Evolutionary conservation across 768 basidiomycete genomes (phyloP).

Genomic region (Hygrocybe punicea): DNA sequence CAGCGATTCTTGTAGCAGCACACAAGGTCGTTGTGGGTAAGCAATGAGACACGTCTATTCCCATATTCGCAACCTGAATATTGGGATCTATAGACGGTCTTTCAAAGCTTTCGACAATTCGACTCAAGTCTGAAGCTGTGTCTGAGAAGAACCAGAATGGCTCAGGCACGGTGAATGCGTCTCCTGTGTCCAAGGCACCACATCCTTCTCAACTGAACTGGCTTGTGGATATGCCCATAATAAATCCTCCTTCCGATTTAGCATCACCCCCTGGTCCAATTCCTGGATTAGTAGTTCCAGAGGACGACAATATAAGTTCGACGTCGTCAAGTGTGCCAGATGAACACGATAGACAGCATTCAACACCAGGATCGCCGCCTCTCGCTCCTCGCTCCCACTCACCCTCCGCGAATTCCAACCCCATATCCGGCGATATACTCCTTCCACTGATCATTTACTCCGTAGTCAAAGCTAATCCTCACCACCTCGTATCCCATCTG

Average conservation of each 20-base stretch:
- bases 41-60: constrained; percentile 21
- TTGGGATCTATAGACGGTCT: constrained; percentile 57
- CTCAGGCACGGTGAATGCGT: neutral
- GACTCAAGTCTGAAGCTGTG: constrained; percentile 28
- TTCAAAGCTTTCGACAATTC: constrained; percentile 68
- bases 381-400: constrained; percentile 10
- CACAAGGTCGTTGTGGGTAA: constrained; percentile 85
- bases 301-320: constrained; percentile 5
- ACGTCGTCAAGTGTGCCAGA: constrained; percentile 12
- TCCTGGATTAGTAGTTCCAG: constrained; percentile 4
- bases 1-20: constrained; percentile 71
- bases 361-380: neutral
- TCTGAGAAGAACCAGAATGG: neutral
- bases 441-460: constrained; percentile 92
- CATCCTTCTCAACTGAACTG: neutral
- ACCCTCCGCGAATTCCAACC: constrained; percentile 37
- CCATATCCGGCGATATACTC: constrained; percentile 83
- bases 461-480: constrained; percentile 89
- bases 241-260: neutral
- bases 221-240: neutral
- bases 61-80: constrained; percentile 1
- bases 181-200: neutral
- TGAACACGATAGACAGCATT: constrained; percentile 6
- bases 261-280: neutral
- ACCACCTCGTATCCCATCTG: constrained; percentile 70